Evolutionary conservation across 805 yeast species (phyloP), one percentile per base, ranked within the genome.

Genomic region (Candida peoriensis): DNA sequence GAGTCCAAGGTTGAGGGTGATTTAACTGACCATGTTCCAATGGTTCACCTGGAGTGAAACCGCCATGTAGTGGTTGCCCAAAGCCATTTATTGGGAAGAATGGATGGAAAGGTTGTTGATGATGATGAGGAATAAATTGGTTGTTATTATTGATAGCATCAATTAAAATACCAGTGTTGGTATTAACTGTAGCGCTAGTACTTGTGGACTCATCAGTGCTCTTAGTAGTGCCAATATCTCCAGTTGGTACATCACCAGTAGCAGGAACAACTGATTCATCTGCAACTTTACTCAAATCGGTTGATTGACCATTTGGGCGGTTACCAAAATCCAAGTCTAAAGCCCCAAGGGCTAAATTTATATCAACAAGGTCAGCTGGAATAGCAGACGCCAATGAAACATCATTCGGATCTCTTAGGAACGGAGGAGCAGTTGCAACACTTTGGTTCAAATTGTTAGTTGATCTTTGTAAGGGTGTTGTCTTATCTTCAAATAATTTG

Each of bases 191-290:
- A 13, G 7, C 8, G n/a, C 8, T 9, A 18, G 24, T 8, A 9
- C 21, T 16, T 7, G 17, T 23, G 7, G 24, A 5, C n/a, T 8
- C 17, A 12, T 18, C 8, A 12, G 21, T 28, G 33, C 27, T 12
- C 15, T 27, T 12, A 11, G 60, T 58, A 11, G 54, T 57, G 20
- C 54, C 54, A n/a, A 61, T 57, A 19, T 52, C 52, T 10, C 58
- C 60, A 12, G 59, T 57, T 17, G 57, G 50, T 28, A 27, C 20
- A 10, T 29, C 34, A 19, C 25, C 36, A 14, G 33, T 20, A 15
- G 36, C 22, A 14, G 32, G 21, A 24, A 37, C 34, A 13, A 36
- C 30, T 22, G 34, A 44, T 8, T 32, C 34, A n/a, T 22, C 32
- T 14, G 20, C 25, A 18, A 28, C 16, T 12, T 36, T 33, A 4